Evolutionary conservation across 1,139 yeast genomes (phyloP).

Genomic region (Pichia sp.): DNA sequence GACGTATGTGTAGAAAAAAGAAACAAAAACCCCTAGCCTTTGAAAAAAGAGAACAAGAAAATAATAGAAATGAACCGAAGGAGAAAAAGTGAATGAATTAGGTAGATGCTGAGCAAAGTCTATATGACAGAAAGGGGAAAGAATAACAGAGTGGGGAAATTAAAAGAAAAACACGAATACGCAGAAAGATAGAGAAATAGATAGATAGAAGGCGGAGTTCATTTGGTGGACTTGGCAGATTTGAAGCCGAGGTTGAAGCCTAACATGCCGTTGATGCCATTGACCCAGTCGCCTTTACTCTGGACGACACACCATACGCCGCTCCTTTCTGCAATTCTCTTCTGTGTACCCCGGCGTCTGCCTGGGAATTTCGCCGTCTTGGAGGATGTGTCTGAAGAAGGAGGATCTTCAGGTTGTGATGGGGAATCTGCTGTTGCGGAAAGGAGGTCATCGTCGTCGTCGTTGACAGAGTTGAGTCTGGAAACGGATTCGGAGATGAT

Average conservation of each 20-base stretch:
- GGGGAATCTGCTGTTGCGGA: not conserved
- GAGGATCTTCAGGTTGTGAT: no score
- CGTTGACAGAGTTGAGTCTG: constrained; percentile 45
- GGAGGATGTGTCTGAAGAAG: not conserved
- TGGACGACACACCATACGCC: constrained; percentile 92
- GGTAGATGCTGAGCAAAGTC: not conserved
- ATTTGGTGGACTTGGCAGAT: constrained; percentile 10
- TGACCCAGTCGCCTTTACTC: constrained; percentile 84
- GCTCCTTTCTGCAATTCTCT: constrained; percentile 30
- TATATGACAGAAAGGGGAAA: not conserved
- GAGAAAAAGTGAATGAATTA: not conserved
- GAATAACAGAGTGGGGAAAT: not conserved
- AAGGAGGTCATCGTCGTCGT: constrained; percentile 31
- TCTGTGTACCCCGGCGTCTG: not conserved
- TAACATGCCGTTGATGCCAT: constrained; percentile 76
- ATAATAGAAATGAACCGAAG: not conserved
- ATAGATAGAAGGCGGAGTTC: not conserved
- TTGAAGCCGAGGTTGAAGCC: constrained; percentile 84
- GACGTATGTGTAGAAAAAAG: no score
- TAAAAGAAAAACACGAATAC: not conserved
- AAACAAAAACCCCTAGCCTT: not conserved
- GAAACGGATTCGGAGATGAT: constrained; percentile 60
- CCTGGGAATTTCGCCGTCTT: not conserved
- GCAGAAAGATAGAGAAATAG: not conserved
- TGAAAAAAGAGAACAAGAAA: not conserved